Percentiles rank a stretch among this genome's conserved stretches.
Conservation (phyloP, 2,329 filamentous ascomycete genomes). For the Colletotrichum tofieldiae region DNA sequence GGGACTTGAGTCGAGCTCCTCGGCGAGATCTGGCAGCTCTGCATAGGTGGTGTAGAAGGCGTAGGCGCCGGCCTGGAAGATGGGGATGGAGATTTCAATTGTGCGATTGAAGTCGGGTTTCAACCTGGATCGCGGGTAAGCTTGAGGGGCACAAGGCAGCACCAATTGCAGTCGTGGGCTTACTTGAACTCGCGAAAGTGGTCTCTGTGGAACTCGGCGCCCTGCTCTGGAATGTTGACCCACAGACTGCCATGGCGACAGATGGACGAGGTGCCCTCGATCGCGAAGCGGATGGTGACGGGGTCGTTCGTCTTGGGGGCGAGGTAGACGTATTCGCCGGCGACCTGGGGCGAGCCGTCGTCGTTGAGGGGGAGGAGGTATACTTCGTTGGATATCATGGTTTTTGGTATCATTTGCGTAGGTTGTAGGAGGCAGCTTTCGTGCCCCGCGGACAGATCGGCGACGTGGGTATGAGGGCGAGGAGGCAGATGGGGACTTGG, state of each 20-base stretch:
- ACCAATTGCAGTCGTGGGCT: conserved; percentile 50
- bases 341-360: conserved; percentile 90
- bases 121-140: conserved; percentile 69
- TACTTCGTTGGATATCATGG: conserved; percentile 78
- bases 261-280: conserved; percentile 96
- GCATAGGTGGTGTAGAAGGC: conserved; percentile 95
- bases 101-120: conserved; percentile 93
- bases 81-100: conserved; percentile 90
- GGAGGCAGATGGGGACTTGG: neutral
- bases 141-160: neutral
- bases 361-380: conserved; percentile 94
- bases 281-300: conserved; percentile 88
- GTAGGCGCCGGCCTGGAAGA: conserved; percentile 88
- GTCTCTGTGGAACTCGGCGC: conserved; percentile 81
- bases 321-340: conserved; percentile 92
- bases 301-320: conserved; percentile 81
- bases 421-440: conserved; percentile 42
- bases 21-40: conserved; percentile 84
- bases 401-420: conserved; percentile 70
- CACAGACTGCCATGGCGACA: conserved; percentile 94
- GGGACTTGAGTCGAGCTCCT: conserved; percentile 64
- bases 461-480: conserved; percentile 22
- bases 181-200: conserved; percentile 93
- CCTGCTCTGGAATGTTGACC: conserved; percentile 92
- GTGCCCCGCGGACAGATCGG: conserved; percentile 43